Base-by-base conservation (phyloP, 108 stramenopile genomes). In the Nitzschia palea region DNA sequence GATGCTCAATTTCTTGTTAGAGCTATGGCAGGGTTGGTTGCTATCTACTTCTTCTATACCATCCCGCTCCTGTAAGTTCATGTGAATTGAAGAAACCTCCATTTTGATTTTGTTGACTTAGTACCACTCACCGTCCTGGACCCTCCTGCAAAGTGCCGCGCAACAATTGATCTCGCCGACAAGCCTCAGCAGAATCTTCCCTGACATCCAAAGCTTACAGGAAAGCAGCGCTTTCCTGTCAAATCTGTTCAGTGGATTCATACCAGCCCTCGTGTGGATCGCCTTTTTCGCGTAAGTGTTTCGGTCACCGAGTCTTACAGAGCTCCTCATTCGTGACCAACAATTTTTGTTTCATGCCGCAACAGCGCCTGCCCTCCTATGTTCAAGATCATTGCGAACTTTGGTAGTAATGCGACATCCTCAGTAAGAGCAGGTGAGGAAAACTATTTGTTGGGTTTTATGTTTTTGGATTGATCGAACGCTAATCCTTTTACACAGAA, bases 341-440 rank as follows among this genome's bases (percentile, higher is more conserved):
- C 48, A 20, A 10, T 65, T 31, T 65, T 50, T 45, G 6, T 55
- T 4, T 28, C 27, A 15, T 29, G 17, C 48, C 54, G 54, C 44
- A 4, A 15, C 27, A 63, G 55, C 15, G 31, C 88, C 3, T 93
- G 92, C 42, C 92, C 92, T 22, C 77, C 87, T 0, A 80, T 95
- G 71, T 95, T 95, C 76, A 95, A 92, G 80, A 63, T 74, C 4
- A 92, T 95, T 64, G 84, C 94, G 1, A 95, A 95, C 61, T 87
- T 88, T 64, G 90, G 90, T 17, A 81, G 81, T 44, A 84, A 83
- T 40, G 87, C 94, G 35, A 83, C 83, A 1, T 87, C 84, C 45
- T 76, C 88, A 17, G 79, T 85, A 40, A 68, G 74, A 56, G 86
- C 76, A 62, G 74, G 67, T 67, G 63, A 35, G 47, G 18, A 10